phyloP scores from a whole-genome alignment of 2,329 filamentous ascomycete species.

The Onygena corvina region DNA sequence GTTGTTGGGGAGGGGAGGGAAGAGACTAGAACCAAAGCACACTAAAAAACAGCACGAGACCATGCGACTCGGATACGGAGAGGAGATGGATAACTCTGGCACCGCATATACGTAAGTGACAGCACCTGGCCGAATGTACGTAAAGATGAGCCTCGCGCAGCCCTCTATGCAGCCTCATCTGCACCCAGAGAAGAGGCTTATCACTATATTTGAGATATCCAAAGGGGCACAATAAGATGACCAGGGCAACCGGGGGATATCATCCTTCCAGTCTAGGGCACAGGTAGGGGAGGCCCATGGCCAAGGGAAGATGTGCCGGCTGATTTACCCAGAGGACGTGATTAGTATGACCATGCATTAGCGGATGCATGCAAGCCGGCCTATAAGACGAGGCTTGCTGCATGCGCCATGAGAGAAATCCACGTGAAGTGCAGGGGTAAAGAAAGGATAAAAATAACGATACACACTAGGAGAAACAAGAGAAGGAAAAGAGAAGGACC shows the following conservation, averaged over 20 bases:
- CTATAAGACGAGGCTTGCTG: neutral
- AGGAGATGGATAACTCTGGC: no score
- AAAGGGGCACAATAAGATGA: no score
- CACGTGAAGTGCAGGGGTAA: slow-evolving; percentile 3
- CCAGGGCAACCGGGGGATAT: neutral
- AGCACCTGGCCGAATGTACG: no score
- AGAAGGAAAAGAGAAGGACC: no score
- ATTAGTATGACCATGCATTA: neutral
- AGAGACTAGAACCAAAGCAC: no score
- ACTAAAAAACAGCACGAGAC: neutral
- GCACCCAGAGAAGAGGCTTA: no score
- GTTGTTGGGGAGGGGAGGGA: no score
- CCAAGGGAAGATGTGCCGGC: neutral
- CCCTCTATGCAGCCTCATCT: no score
- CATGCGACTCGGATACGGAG: slow-evolving; percentile 2
- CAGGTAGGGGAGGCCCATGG: neutral
- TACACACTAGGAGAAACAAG: no score
- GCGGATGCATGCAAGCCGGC: neutral
- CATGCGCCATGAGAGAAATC: neutral
- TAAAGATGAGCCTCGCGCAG: no score
- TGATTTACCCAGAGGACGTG: neutral
- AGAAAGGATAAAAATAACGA: neutral
- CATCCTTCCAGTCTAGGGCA: neutral
- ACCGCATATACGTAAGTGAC: neutral
- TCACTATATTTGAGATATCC: no score